Evolutionary conservation across 2,329 filamentous ascomycete species (phyloP).

Genomic region (Hypoxylon sp.): DNA sequence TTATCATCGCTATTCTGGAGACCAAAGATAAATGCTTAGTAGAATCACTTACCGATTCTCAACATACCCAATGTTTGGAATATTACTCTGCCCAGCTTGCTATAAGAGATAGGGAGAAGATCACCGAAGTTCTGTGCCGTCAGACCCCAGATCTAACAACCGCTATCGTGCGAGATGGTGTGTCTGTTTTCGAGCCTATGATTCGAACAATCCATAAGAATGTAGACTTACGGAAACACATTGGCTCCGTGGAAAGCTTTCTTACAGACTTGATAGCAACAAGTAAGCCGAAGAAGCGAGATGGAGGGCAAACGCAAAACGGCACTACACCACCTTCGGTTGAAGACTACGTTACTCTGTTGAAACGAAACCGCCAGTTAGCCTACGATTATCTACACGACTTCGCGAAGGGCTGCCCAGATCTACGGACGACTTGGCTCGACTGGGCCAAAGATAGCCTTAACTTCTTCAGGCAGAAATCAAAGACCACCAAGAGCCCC

Average conservation of each 20-base stretch:
- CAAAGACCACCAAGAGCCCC: background rate
- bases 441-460: constrained; percentile 73
- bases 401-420: constrained; percentile 76
- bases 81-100: constrained; percentile 81
- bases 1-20: constrained; percentile 76
- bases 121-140: constrained; percentile 76
- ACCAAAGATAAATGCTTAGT: constrained; percentile 63
- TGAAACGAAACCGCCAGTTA: constrained; percentile 74
- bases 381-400: constrained; percentile 81
- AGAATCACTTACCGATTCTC: constrained; percentile 67
- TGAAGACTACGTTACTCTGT: constrained; percentile 78
- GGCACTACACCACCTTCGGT: constrained; percentile 69
- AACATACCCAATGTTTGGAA: constrained; percentile 76
- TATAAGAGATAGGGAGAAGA: constrained; percentile 79
- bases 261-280: constrained; percentile 78
- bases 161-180: constrained; percentile 73
- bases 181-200: constrained; percentile 80
- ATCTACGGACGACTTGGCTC: constrained; percentile 73
- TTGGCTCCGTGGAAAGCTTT: constrained; percentile 77
- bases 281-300: constrained; percentile 64
- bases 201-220: constrained; percentile 80
- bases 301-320: constrained; percentile 53
- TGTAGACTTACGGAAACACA: constrained; percentile 78
- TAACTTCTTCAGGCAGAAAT: constrained; percentile 65
- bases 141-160: constrained; percentile 81